These are phyloP conservation scores for Saccharomycopsis fermentans DNA, from an alignment of 805 yeast genomes.

Conservation along the genomic window DNA sequence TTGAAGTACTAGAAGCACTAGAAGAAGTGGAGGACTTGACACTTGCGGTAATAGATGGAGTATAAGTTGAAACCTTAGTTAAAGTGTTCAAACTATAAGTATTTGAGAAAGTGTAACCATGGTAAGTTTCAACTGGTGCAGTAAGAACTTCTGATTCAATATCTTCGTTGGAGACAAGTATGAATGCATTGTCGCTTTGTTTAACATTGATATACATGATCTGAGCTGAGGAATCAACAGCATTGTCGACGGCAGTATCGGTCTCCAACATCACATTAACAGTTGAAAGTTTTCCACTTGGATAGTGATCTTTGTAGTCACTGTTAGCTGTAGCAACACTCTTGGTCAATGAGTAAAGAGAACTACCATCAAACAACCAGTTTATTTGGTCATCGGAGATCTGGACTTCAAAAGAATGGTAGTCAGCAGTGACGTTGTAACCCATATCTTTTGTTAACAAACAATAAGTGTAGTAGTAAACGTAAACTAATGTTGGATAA, in stretches of 20 bases:
- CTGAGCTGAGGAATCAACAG: neutral
- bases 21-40: neutral
- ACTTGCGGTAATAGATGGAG: slow-evolving; percentile 14
- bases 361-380: slow-evolving; percentile 11
- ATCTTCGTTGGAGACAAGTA: neutral
- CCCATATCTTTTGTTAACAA: neutral
- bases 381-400: neutral
- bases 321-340: neutral
- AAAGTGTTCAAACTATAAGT: slow-evolving; percentile 16
- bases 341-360: slow-evolving; percentile 4
- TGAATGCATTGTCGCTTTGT: neutral
- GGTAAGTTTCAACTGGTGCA: neutral
- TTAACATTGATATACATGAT: neutral
- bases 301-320: slow-evolving; percentile 1
- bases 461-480: neutral
- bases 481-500: slow-evolving; percentile 7
- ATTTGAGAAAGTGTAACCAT: slow-evolving; percentile 13
- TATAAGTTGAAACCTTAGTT: slow-evolving; percentile 17
- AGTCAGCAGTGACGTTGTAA: slow-evolving; percentile 8
- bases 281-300: slow-evolving; percentile 10
- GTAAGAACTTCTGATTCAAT: neutral
- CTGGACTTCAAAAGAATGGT: slow-evolving; percentile 7
- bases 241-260: neutral
- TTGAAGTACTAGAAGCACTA: slow-evolving; percentile 1
- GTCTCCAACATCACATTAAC: slow-evolving; percentile 15